Evolutionary conservation across 495 filamentous ascomycete genomes (phyloP).

Genomic region (Penicillium riverlandense): DNA sequence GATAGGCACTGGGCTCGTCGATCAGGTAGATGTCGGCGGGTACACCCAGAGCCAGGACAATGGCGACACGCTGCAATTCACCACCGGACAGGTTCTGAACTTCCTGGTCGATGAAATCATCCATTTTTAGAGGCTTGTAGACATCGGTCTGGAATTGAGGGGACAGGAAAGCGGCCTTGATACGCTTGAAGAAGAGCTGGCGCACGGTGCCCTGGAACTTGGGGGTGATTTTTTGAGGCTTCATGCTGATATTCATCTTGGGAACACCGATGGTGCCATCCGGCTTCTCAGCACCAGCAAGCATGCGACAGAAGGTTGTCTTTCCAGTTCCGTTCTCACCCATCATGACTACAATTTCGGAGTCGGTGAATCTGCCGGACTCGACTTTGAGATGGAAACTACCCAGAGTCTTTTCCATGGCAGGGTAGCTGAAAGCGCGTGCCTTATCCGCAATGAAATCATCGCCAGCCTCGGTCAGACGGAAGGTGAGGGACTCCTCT

Average conservation of each 20-base stretch:
- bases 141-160: slow-evolving; percentile 99
- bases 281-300: slow-evolving; percentile 88
- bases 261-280: slow-evolving; percentile 71
- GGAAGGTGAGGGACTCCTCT: slow-evolving; percentile 94
- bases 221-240: slow-evolving; percentile 98
- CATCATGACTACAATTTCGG: slow-evolving; percentile 99
- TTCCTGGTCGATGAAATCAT: slow-evolving; percentile 99
- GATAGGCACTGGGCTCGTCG: slow-evolving; percentile 89
- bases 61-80: slow-evolving; percentile 97
- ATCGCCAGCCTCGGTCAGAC: slow-evolving; percentile 84
- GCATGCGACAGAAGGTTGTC: slow-evolving; percentile 94
- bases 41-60: slow-evolving; percentile 86
- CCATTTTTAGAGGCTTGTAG: slow-evolving; percentile 94
- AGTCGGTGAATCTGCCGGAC: slow-evolving; percentile 84
- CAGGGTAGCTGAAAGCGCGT: slow-evolving; percentile 78
- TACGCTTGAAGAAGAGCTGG: slow-evolving; percentile 93
- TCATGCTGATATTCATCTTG: slow-evolving; percentile 96
- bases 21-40: slow-evolving; percentile 99
- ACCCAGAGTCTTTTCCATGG: slow-evolving; percentile 90
- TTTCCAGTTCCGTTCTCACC: slow-evolving; percentile 95
- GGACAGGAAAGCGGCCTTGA: slow-evolving; percentile 90
- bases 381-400: slow-evolving; percentile 81
- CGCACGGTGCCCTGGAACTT: slow-evolving; percentile 96
- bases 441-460: slow-evolving; percentile 82
- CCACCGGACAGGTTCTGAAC: slow-evolving; percentile 98